Percentiles rank a stretch among this genome's conserved stretches.
phyloP scores from a whole-genome alignment of 2,329 filamentous ascomycete genomes.

The Exophiala aquamarina region DNA sequence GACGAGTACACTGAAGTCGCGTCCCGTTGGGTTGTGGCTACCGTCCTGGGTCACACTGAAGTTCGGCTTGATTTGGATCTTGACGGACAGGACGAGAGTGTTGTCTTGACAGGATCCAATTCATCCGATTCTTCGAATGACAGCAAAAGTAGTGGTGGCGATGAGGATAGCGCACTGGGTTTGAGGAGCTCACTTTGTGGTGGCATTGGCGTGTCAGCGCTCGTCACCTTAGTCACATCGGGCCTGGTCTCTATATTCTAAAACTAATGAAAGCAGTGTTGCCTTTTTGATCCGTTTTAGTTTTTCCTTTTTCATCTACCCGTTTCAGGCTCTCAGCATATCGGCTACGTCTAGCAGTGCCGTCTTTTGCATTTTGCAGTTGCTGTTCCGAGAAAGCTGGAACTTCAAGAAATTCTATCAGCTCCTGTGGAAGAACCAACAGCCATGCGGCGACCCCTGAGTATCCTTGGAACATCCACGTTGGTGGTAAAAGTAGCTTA shows the following conservation, averaged over 20 bases:
- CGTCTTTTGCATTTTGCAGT: too few species aligned
- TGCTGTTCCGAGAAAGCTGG: too few species aligned
- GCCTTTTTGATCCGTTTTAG: too few species aligned
- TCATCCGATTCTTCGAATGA: neutral
- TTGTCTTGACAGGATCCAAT: conserved; percentile 3
- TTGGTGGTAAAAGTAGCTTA: too few species aligned
- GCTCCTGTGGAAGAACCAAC: too few species aligned
- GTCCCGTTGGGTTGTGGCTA: conserved; percentile 15
- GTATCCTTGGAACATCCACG: too few species aligned
- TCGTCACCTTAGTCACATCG: conserved; percentile 5
- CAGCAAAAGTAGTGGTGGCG: neutral
- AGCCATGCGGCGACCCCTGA: too few species aligned
- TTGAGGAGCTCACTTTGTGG: neutral
- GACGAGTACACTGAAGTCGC: conserved; percentile 15
- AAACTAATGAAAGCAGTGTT: too few species aligned
- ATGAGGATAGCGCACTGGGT: conserved; percentile 4
- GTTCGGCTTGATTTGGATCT: conserved; percentile 8
- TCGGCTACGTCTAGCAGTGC: too few species aligned
- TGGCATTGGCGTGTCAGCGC: neutral
- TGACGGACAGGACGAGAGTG: conserved; percentile 11
- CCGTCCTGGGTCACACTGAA: conserved; percentile 7
- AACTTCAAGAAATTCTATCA: too few species aligned
- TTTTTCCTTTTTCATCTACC: too few species aligned
- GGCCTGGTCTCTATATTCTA: conserved; percentile 4
- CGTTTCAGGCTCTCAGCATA: too few species aligned